Conservation (phyloP, 2,329 filamentous ascomycete species). For the Tolypocladium tropicale region DNA sequence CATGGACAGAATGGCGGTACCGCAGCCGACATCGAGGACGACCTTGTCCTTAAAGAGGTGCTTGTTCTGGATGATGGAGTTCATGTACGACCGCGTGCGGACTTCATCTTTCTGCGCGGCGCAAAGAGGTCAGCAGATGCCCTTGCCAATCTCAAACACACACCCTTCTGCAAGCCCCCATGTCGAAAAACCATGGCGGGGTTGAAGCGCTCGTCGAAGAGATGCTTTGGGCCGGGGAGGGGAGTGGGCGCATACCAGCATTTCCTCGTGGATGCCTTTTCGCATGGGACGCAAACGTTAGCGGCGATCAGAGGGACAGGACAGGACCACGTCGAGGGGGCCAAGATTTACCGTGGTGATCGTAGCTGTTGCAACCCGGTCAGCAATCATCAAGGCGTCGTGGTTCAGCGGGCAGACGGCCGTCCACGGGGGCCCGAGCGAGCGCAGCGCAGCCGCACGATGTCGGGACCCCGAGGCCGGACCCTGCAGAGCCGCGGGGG, state of each 20-base stretch:
- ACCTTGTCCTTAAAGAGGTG: constrained; percentile 78
- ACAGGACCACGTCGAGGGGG: neutral
- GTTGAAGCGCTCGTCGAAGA: neutral
- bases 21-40: constrained; percentile 94
- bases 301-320: constrained; percentile 18
- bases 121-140: constrained; percentile 10
- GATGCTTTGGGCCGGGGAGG: constrained; percentile 3
- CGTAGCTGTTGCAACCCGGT: constrained; percentile 58
- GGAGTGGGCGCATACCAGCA: constrained; percentile 62
- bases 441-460: neutral
- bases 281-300: neutral
- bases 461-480: no score
- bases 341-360: constrained; percentile 72
- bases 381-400: constrained; percentile 16
- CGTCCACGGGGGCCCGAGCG: neutral
- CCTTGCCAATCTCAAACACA: neutral
- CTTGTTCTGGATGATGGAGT: constrained; percentile 93
- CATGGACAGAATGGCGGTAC: constrained; percentile 98
- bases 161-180: neutral
- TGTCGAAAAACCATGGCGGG: constrained; percentile 1
- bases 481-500: no score
- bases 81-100: constrained; percentile 91
- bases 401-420: neutral
- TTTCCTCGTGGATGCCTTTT: constrained; percentile 90
- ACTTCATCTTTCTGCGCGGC: constrained; percentile 84